Evolutionary conservation across 441 rosid species (phyloP).

Genomic region (Adansonia madagascariensis): DNA sequence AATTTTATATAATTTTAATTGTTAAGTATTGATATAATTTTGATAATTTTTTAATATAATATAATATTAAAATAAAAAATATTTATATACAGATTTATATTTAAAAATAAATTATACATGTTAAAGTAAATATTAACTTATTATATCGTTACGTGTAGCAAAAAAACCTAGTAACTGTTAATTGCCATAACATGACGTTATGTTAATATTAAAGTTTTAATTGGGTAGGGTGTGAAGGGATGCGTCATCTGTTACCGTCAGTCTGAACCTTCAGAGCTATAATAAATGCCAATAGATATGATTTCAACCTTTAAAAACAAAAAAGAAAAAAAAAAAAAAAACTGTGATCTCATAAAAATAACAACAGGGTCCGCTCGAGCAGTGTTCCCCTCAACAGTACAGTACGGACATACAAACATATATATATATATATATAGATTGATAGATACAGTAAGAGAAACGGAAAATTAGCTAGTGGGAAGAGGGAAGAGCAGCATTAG

Average conservation of each 20-base stretch:
- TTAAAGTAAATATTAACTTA: no score
- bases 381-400: background rate
- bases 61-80: no score
- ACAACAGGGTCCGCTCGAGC: background rate
- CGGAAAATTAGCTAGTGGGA: conserved; percentile 3
- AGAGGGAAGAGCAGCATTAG: background rate
- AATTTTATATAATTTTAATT: no score
- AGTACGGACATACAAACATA: no score
- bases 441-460: background rate
- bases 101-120: no score
- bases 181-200: background rate
- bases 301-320: background rate
- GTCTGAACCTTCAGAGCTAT: background rate
- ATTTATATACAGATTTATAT: no score
- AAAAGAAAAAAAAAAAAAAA: background rate
- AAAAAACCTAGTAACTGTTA: background rate
- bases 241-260: background rate
- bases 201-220: background rate
- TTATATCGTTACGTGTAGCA: no score
- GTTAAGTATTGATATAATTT: no score
- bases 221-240: background rate
- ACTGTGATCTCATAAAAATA: background rate
- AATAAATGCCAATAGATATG: background rate
- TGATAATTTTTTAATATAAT: no score
- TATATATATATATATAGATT: no score